phyloP scores from a whole-genome alignment of 306 rosid species.

The Cucumis cinereus region DNA sequence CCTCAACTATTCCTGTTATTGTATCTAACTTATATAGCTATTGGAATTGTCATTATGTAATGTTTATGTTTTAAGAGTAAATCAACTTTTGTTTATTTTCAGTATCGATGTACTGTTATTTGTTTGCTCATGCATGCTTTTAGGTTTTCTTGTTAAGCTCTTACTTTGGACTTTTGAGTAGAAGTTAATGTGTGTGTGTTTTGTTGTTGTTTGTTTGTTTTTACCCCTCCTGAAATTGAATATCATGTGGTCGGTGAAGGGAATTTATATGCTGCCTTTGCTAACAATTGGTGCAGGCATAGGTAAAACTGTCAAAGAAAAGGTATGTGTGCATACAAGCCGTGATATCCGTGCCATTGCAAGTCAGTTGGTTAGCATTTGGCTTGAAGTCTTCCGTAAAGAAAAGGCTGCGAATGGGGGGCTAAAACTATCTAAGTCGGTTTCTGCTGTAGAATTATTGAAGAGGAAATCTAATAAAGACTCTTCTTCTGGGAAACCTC shows the following conservation, averaged over 20 bases:
- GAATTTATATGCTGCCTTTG: constrained; percentile 8
- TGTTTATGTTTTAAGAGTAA: neutral
- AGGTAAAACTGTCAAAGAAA: constrained; percentile 95
- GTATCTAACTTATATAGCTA: neutral
- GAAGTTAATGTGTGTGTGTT: neutral
- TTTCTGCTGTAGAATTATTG: constrained; percentile 44
- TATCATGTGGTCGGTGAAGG: neutral
- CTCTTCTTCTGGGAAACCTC: constrained; percentile 67
- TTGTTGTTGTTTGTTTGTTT: neutral
- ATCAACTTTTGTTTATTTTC: neutral
- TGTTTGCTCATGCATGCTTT: neutral
- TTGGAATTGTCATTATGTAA: neutral
- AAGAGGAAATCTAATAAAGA: constrained; percentile 62
- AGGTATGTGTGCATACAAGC: constrained; percentile 99
- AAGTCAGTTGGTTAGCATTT: constrained; percentile 89
- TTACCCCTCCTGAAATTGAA: neutral
- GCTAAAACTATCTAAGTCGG: constrained; percentile 53
- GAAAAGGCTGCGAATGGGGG: constrained; percentile 84
- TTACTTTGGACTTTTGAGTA: neutral
- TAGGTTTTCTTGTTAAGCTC: neutral
- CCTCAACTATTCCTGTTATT: neutral
- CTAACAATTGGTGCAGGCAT: constrained; percentile 49
- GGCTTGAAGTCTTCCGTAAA: constrained; percentile 98
- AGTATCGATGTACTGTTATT: neutral
- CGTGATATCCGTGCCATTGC: constrained; percentile 99